Evolutionary conservation across 2,329 filamentous ascomycete species (phyloP).

Genomic region (Hymenoscyphus linearis): DNA sequence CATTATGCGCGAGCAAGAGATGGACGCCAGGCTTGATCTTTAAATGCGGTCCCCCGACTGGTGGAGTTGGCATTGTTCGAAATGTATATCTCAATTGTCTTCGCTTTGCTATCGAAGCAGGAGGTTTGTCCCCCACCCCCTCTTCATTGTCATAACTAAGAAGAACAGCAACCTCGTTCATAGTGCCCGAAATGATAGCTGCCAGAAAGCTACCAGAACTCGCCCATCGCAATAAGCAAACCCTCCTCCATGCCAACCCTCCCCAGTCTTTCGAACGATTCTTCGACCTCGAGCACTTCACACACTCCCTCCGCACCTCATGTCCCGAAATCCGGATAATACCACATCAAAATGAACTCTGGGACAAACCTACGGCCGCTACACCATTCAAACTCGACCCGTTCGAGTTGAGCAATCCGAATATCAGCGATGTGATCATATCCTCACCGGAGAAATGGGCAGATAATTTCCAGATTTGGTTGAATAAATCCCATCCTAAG

Average conservation of each 20-base stretch:
- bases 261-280: conserved; percentile 20
- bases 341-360: conserved; percentile 16
- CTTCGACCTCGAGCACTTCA: conserved; percentile 25
- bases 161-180: conserved; percentile 32
- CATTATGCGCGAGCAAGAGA: conserved; percentile 33
- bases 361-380: conserved; percentile 12
- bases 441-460: conserved; percentile 13
- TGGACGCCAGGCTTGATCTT: conserved; percentile 41
- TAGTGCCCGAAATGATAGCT: conserved; percentile 31
- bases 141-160: background rate
- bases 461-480: conserved; percentile 12
- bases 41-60: conserved; percentile 39
- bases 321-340: conserved; percentile 19
- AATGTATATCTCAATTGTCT: conserved; percentile 43
- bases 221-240: background rate
- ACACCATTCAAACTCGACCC: conserved; percentile 3
- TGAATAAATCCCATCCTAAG: conserved; percentile 5
- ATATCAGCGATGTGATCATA: conserved; percentile 3
- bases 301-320: conserved; percentile 11
- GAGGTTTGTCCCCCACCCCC: conserved; percentile 30
- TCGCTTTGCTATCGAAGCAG: conserved; percentile 42
- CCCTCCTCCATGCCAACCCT: conserved; percentile 1
- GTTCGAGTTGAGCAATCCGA: conserved; percentile 3
- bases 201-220: background rate
- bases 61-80: conserved; percentile 40